Percentiles rank a stretch among this genome's conserved stretches.
Evolutionary conservation across 2,329 filamentous ascomycete species (phyloP).

Genomic region (Neurospora crassa): DNA sequence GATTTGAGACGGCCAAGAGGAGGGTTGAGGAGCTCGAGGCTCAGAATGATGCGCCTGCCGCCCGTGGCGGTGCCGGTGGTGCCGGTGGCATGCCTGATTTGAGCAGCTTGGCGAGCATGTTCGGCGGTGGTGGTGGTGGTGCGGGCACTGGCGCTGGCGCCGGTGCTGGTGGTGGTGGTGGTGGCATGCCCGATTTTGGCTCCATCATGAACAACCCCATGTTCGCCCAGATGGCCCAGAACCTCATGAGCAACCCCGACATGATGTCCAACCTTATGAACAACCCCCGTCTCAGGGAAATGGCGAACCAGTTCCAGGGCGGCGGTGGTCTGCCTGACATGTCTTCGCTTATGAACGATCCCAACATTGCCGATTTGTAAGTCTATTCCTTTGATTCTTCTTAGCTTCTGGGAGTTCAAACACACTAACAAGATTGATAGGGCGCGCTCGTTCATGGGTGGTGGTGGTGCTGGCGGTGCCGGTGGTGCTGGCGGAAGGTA

Average conservation of each 20-base stretch:
- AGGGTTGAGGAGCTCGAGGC: conserved; percentile 71
- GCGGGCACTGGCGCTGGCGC: conserved; percentile 16
- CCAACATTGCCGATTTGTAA: conserved; percentile 87
- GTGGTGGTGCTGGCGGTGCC: conserved; percentile 11
- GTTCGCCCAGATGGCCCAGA: conserved; percentile 96
- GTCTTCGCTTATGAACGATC: conserved; percentile 79
- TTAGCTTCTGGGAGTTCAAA: not conserved
- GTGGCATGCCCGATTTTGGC: conserved; percentile 76
- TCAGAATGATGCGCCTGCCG: conserved; percentile 34
- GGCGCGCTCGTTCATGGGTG: conserved; percentile 23
- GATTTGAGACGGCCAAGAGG: conserved; percentile 85
- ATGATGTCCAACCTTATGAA: conserved; percentile 87
- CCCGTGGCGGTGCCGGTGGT: conserved; percentile 12
- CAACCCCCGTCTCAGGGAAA: conserved; percentile 80
- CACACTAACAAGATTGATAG: conserved; percentile 9
- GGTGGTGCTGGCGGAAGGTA: conserved; percentile 9
- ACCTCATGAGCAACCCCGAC: conserved; percentile 92
- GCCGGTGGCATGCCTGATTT: conserved; percentile 62
- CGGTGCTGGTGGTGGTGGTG: conserved; percentile 48
- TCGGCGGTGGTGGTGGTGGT: conserved; percentile 49
- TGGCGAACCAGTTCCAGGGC: conserved; percentile 70
- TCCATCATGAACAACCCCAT: conserved; percentile 95
- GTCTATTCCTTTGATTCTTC: conserved; percentile 25
- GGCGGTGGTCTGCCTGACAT: conserved; percentile 88
- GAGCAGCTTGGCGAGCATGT: conserved; percentile 60